Base-by-base conservation (phyloP, 179 eudicot genomes). In the Carnegiea gigantea region DNA sequence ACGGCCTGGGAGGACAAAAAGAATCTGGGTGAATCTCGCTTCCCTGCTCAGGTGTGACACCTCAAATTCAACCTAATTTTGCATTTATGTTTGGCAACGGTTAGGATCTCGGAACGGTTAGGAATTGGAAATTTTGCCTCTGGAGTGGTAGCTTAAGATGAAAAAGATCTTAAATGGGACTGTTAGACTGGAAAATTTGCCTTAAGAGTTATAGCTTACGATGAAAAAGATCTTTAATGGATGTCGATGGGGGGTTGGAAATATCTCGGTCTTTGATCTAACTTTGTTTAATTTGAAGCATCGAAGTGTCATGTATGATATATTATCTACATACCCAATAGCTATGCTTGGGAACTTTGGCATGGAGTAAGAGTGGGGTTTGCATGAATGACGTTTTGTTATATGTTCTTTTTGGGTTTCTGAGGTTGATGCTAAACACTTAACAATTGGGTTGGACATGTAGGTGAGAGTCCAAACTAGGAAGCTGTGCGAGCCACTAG, bases 1-100 rank as follows among this genome's bases (percentile, higher is more conserved):
- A 80, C 91, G 33, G 99, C 99, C 9, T 96, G 99, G 99, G 99
- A 96, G 86, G 99, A 96, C 87, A 94, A 96, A 83, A 96, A 96
- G 89, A 93, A 93, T 86, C 90, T 85, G 33, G 97, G 98, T 11
- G 99, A 96, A 88, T 94, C 98, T 4, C 93, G 98, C 38, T 96
- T 96, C 87, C 98, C 99, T 86, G 99, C 98, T 82, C 99, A 96
- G 97, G 98, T 95, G 78, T 20, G 81, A 33, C 51, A 38, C 54
- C 53, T 23, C 26, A 36, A 5, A 36, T 62, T 53, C 28, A 28
- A 20, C 40, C 40, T 67, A 6, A 3, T 10, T 15, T 28, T 21
- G 6, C 6, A 0, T 62, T 6, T 62, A 62, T 23, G 28, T 21
- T 57, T 57, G 15, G 6, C 62, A 57, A 4, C 7, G 6, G 62